phyloP scores from a whole-genome alignment of 2,329 filamentous ascomycete genomes.

The Tolypocladium nubicola region DNA sequence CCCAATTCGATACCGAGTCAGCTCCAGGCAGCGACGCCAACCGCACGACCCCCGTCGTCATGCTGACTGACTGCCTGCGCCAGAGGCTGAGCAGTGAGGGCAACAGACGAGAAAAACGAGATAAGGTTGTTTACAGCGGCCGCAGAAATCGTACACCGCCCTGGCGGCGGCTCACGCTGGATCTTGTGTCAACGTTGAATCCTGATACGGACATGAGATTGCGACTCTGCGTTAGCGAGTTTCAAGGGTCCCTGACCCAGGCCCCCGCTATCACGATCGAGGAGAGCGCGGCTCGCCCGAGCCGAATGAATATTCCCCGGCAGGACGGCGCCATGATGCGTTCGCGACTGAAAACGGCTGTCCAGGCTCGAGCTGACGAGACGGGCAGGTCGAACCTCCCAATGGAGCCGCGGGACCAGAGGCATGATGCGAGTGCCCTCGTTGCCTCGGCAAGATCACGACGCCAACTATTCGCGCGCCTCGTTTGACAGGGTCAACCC shows the following conservation, averaged over 20 bases:
- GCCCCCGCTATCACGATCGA: background rate
- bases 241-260: constrained; percentile 33
- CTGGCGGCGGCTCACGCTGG: background rate
- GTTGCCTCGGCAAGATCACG: background rate
- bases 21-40: background rate
- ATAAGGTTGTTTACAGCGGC: constrained; percentile 7
- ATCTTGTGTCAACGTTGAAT: constrained; percentile 13
- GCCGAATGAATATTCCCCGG: background rate
- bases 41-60: background rate
- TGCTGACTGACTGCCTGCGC: background rate
- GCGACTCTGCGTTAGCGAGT: constrained; percentile 37
- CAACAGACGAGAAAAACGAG: constrained; percentile 2
- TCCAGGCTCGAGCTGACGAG: background rate
- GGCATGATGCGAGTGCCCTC: background rate
- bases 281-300: background rate
- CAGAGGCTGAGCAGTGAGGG: background rate
- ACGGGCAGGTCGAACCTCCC: background rate
- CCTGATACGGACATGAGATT: constrained; percentile 39
- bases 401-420: background rate
- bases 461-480: background rate
- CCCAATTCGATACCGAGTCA: background rate
- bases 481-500: background rate
- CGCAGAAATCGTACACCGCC: constrained; percentile 1
- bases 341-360: background rate
- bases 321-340: too few relatives aligned